Evolutionary conservation across 495 filamentous ascomycete species (phyloP).

Genomic region (Penicillium salamii): DNA sequence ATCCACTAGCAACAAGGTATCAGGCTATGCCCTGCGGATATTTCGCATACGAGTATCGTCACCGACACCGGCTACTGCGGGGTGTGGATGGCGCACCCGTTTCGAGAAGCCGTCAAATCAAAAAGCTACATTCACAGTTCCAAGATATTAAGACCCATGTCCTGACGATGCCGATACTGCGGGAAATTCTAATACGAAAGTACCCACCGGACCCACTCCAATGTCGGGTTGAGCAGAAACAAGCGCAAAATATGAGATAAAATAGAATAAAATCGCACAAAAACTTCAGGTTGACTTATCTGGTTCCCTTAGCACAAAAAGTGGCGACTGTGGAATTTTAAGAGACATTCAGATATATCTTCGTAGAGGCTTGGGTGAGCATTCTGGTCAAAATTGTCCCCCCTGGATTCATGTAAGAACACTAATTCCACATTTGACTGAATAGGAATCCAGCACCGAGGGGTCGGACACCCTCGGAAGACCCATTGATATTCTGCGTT

Average conservation of each 20-base stretch:
- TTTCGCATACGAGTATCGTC: conserved; percentile 8
- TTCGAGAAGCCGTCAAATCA: neutral
- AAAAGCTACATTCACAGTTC: neutral
- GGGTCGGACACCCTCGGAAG: neutral
- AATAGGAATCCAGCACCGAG: neutral
- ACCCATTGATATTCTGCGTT: conserved; percentile 1
- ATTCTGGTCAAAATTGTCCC: too few species aligned
- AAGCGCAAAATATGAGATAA: too few species aligned
- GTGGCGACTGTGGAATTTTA: too few species aligned
- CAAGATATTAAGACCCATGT: neutral
- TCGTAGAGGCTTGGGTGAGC: too few species aligned
- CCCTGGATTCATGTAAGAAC: too few species aligned
- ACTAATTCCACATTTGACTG: neutral
- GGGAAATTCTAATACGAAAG: neutral
- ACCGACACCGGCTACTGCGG: conserved; percentile 9
- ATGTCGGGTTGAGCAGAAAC: neutral
- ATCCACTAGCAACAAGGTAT: conserved; percentile 3
- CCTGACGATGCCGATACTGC: too few species aligned
- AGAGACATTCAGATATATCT: too few species aligned
- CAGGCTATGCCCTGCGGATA: conserved; percentile 1
- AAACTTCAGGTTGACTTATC: too few species aligned
- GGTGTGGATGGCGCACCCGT: neutral
- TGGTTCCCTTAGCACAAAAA: too few species aligned
- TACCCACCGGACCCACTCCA: neutral
- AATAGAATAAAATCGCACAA: too few species aligned